Percentiles rank a stretch among this genome's conserved stretches.
Evolutionary conservation across 179 eudicot species (phyloP).

Genomic region (Actinidia arguta): DNA sequence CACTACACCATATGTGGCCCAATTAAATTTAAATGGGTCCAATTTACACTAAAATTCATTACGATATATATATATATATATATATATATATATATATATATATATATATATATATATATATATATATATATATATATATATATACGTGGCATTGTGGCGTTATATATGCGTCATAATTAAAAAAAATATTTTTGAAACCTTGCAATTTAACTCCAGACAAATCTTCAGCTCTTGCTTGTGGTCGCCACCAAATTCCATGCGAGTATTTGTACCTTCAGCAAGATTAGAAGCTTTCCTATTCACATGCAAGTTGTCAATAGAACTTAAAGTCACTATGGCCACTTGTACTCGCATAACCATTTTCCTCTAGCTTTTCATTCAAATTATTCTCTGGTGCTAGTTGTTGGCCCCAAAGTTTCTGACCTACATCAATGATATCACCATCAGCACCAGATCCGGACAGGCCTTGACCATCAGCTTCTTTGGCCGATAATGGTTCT

Average conservation of each 20-base stretch:
- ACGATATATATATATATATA: too few species aligned
- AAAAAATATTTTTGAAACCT: too few species aligned
- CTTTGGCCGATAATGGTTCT: slow-evolving; percentile 17
- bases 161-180: too few species aligned
- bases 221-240: slow-evolving; percentile 12
- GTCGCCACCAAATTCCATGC: slow-evolving; percentile 15
- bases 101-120: too few species aligned
- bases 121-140: too few species aligned
- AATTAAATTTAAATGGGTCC: too few species aligned
- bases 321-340: not conserved
- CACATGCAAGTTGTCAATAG: not conserved
- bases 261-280: slow-evolving; percentile 19
- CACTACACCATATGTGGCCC: too few species aligned
- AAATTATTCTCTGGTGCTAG: slow-evolving; percentile 21
- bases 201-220: slow-evolving; percentile 16
- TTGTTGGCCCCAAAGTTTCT: slow-evolving; percentile 23
- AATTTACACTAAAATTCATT: too few species aligned
- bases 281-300: slow-evolving; percentile 6
- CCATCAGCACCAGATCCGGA: slow-evolving; percentile 10
- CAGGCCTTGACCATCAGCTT: slow-evolving; percentile 21
- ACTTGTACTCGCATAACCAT: slow-evolving; percentile 1
- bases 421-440: slow-evolving; percentile 25
- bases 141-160: too few species aligned
- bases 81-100: too few species aligned
- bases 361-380: slow-evolving; percentile 15